These are phyloP conservation scores for Phalaenopsis equestris DNA, from an alignment of 106 monocot species.

Conservation along the genomic window DNA sequence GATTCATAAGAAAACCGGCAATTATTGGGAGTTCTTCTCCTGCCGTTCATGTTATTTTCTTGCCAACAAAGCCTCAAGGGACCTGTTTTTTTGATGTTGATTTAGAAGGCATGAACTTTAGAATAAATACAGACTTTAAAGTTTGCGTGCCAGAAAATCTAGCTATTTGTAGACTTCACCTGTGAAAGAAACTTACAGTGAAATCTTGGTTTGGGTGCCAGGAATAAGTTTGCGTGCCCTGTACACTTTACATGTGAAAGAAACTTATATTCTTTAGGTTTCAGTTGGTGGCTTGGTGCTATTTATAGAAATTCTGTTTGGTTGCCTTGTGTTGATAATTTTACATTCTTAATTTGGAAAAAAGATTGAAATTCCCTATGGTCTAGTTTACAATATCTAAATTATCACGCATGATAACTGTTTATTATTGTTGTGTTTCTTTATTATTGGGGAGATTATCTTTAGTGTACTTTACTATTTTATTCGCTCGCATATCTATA, in stretches of 20 bases:
- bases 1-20: neutral
- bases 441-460: neutral
- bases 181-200: too few species aligned
- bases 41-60: neutral
- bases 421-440: neutral
- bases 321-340: neutral
- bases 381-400: neutral
- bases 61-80: neutral
- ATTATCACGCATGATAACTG: neutral
- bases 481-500: neutral
- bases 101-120: too few species aligned
- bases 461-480: neutral
- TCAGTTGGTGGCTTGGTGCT: neutral
- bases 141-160: neutral
- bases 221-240: too few species aligned
- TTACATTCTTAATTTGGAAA: neutral
- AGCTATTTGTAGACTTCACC: neutral
- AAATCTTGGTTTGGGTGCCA: too few species aligned
- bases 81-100: neutral
- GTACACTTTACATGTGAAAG: neutral
- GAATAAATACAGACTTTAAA: neutral
- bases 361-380: neutral
- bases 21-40: neutral
- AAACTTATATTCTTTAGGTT: neutral
- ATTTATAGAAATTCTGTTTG: neutral